These are phyloP conservation scores for Pogostemon cablin DNA, from an alignment of 257 asterid genomes.

Conservation along the genomic window DNA sequence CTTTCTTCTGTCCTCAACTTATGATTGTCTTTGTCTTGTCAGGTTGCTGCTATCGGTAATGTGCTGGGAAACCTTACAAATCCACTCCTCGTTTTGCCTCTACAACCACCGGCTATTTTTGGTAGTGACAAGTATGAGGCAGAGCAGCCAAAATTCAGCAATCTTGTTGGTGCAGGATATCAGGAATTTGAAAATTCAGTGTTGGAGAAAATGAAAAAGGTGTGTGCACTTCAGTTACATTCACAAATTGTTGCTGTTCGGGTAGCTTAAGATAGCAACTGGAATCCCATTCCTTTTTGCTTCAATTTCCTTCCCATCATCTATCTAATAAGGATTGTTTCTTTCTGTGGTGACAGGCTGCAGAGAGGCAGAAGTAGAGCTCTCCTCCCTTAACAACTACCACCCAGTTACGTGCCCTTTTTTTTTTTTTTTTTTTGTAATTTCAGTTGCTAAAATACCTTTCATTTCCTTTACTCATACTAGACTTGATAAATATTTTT, in stretches of 20 bases:
- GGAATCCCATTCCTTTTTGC: background rate
- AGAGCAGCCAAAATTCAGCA: slow-evolving; percentile 48
- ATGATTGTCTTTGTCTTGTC: background rate
- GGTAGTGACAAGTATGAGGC: slow-evolving; percentile 44
- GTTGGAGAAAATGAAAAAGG: slow-evolving; percentile 77
- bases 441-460: too few species aligned
- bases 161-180: slow-evolving; percentile 70
- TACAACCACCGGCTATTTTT: slow-evolving; percentile 52
- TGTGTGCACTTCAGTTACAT: slow-evolving; percentile 17
- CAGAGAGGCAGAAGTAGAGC: slow-evolving; percentile 35
- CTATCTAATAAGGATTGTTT: background rate
- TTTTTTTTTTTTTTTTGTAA: too few species aligned
- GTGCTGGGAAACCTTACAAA: slow-evolving; percentile 76
- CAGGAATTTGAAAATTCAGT: slow-evolving; percentile 76
- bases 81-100: slow-evolving; percentile 79
- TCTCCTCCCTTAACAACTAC: too few species aligned
- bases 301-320: background rate
- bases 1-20: slow-evolving; percentile 22
- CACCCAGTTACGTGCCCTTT: too few species aligned
- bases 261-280: too few species aligned
- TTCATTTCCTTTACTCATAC: too few species aligned
- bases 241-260: too few species aligned
- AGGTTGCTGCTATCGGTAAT: slow-evolving; percentile 63
- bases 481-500: too few species aligned
- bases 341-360: slow-evolving; percentile 34